Conservation (phyloP, 352 stramenopile genomes). For the Vaucheria bursata region DNA sequence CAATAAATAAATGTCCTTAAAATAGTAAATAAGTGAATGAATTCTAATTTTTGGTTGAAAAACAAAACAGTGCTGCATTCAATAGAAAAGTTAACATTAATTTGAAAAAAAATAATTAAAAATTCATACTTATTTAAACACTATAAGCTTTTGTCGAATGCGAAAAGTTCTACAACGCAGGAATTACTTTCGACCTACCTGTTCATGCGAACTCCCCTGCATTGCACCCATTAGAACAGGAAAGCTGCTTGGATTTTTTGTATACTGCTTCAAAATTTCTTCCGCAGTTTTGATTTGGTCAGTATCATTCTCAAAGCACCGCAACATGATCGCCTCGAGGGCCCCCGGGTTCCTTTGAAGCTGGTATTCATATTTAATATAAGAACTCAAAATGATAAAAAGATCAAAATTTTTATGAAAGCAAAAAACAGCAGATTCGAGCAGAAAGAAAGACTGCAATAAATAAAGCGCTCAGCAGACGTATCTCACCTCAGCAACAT, state of each 20-base stretch:
- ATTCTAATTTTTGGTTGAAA: too few species aligned
- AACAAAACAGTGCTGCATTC: too few species aligned
- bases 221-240: constrained; percentile 72
- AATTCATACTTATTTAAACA: too few species aligned
- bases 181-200: neutral
- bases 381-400: neutral
- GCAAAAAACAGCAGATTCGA: neutral
- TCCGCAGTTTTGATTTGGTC: constrained; percentile 79
- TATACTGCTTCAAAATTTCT: constrained; percentile 70
- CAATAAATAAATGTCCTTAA: too few species aligned
- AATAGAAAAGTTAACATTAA: too few species aligned
- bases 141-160: too few species aligned
- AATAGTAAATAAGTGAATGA: too few species aligned
- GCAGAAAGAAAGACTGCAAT: neutral
- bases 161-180: too few species aligned
- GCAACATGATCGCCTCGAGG: constrained; percentile 22
- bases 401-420: neutral
- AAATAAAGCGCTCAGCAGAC: neutral
- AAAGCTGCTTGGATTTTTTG: constrained; percentile 68
- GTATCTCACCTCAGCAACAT: constrained; percentile 5
- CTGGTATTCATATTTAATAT: neutral
- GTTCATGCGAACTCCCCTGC: constrained; percentile 51
- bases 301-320: constrained; percentile 70
- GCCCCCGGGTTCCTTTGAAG: constrained; percentile 2
- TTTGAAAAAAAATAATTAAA: too few species aligned